phyloP scores from a whole-genome alignment of 192 early-diverging fungal species.

The Entomortierella lignicola region DNA sequence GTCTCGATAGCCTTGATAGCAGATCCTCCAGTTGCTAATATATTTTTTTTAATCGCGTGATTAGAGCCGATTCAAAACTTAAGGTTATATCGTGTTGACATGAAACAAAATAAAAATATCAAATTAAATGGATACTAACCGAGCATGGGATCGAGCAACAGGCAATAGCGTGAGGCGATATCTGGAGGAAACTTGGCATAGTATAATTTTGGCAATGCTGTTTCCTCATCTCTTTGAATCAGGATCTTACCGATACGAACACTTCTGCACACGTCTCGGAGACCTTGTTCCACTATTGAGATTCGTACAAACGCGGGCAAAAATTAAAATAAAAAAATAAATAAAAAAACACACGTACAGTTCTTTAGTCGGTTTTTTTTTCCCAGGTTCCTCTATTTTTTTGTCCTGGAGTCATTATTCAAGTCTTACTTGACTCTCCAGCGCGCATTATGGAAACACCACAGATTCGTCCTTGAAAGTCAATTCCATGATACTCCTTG shows the following conservation, averaged over 20 bases:
- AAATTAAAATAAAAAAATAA: too few species aligned
- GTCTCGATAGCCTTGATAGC: conserved; percentile 94
- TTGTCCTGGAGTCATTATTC: not conserved
- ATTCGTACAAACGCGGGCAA: too few species aligned
- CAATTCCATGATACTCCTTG: conserved; percentile 75
- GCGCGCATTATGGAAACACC: conserved; percentile 97
- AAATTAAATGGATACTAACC: conserved; percentile 60
- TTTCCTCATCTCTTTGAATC: conserved; percentile 96
- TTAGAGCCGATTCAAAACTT: not conserved
- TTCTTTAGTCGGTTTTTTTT: conserved; percentile 56
- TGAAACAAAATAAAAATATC: not conserved
- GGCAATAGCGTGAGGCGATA: conserved; percentile 81
- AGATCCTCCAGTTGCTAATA: conserved; percentile 89
- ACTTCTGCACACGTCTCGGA: conserved; percentile 63
- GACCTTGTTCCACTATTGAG: conserved; percentile 56
- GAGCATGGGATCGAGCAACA: conserved; percentile 96
- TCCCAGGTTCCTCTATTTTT: not conserved
- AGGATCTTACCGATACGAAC: conserved; percentile 96
- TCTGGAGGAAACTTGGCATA: conserved; percentile 94
- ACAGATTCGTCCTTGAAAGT: conserved; percentile 89
- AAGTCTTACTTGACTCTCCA: conserved; percentile 81
- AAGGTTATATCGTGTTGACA: not conserved
- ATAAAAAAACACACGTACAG: too few species aligned
- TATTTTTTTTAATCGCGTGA: not conserved
- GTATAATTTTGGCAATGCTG: conserved; percentile 89